These are phyloP conservation scores for Cladosporium sp. DNA, from an alignment of 2,329 filamentous ascomycete species.

Conservation along the genomic window DNA sequence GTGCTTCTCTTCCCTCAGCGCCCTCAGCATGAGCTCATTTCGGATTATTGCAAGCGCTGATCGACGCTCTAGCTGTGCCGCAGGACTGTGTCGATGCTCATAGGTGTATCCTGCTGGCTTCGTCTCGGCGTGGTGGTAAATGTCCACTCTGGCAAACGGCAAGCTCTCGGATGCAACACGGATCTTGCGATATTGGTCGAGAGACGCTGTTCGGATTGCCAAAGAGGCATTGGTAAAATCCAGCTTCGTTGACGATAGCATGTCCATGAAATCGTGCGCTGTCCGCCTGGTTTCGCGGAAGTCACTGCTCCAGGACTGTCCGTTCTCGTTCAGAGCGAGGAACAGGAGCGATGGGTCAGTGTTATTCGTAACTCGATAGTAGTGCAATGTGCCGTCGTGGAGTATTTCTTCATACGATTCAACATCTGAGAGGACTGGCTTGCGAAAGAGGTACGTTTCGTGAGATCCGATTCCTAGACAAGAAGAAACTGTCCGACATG, in stretches of 20 bases:
- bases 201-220: slow-evolving; percentile 22
- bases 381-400: slow-evolving; percentile 22
- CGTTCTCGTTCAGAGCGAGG: slow-evolving; percentile 21
- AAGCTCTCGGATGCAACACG: slow-evolving; percentile 11
- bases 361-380: slow-evolving; percentile 1
- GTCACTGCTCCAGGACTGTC: slow-evolving; percentile 25
- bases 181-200: slow-evolving; percentile 19
- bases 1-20: slow-evolving; percentile 36
- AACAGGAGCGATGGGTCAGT: slow-evolving; percentile 20
- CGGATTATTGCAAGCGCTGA: slow-evolving; percentile 34
- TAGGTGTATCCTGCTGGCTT: slow-evolving; percentile 16
- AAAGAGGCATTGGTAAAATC: slow-evolving; percentile 20
- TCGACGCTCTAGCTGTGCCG: slow-evolving; percentile 28
- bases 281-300: slow-evolving; percentile 22
- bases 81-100: slow-evolving; percentile 22
- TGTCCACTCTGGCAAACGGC: slow-evolving; percentile 18
- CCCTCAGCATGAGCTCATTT: slow-evolving; percentile 39
- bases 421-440: neutral
- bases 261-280: slow-evolving; percentile 22
- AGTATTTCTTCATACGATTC: slow-evolving; percentile 3
- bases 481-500: neutral
- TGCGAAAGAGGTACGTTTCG: neutral
- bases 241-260: slow-evolving; percentile 20
- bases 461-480: slow-evolving; percentile 13
- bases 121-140: slow-evolving; percentile 17